Evolutionary conservation across 108 stramenopile species (phyloP), one percentile per base, ranked within the genome.

Genomic region (Fragilariopsis cylindrus): DNA sequence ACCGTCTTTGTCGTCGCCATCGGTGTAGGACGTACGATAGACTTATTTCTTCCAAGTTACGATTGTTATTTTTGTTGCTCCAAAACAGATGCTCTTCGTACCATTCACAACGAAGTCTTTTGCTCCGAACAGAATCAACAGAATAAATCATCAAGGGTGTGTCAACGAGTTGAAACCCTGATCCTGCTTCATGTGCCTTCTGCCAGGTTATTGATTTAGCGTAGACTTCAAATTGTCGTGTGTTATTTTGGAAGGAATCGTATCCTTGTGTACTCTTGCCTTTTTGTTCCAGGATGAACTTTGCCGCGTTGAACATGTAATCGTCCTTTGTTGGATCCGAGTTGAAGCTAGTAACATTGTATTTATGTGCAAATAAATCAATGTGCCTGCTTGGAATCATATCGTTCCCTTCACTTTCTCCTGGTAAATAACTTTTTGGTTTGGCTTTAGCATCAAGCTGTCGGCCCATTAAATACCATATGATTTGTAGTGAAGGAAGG

Each of bases 31-130:
- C 80, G 73, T 76, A 88, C 0, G 81, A 76, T 39, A 90, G 75
- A 71, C 85, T 90, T 63, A 90, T 72, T 66, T 88, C 87, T 74
- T 90, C 89, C 83, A 80, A 69, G 50, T 57, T 16, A 7, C 70
- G 69, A 44, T 44, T 70, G 5, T 60, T 62, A 19, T 66, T 45
- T 21, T 70, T 54, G 39, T 81, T 82, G 16, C 87, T 82, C 92
- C 92, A 92, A 69, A 78, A 72, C 8, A 84, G 45, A 54, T 90
- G 88, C 65, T 92, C 92, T 67, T 92, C 86, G 57, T 87, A 90
- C 88, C 90, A 88, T 80, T 88, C 85, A 56, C 92, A 92, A 19
- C 89, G 89, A 19, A 86, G 52, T 76, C 65, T 13, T 66, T 81
- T 21, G 66, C 67, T 52, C 74, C 75, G 49, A 79, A 81, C 48